Evolutionary conservation across 768 basidiomycete genomes (phyloP), one percentile per base, ranked within the genome.

Genomic region (Favolaschia claudopus): DNA sequence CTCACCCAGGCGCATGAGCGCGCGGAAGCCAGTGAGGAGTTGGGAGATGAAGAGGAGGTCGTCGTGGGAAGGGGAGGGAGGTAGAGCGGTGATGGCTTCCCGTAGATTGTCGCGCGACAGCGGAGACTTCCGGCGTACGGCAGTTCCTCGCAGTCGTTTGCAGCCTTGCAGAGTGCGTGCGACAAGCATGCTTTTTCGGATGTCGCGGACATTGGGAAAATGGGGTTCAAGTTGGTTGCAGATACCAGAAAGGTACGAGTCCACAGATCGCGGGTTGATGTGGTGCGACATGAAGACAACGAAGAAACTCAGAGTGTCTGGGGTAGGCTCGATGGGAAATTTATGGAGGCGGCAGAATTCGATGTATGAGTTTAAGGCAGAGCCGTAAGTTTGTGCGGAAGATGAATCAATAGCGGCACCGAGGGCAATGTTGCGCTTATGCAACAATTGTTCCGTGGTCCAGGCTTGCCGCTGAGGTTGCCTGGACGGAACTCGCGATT

Each of bases 201-300:
- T 31, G 1, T 20, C 10, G 5, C 69, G 69, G 7, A 77, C 71
- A 9, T 3, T 1, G n/a, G 77, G 74, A 57, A 69, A 80, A n/a
- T 65, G 58, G 0, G 63, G 29, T 58, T 79, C 74, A 5, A 79
- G 72, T 34, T 72, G 63, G 10, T 68, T 68, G 42, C 67, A 68
- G 24, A 79, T 77, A 1, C 79, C 76, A 6, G 77, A 78, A 0
- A 80, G 65, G 59, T 80, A 80, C 6, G 62, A 34, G 12, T 57
- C 40, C 13, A 78, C 72, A 0, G 77, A 76, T 1, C 37, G 8
- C 0, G 79, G 77, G 39, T 74, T 60, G 42, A 80, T 76, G 55
- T 72, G 69, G 31, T 64, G 55, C 0, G 58, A 74, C 68, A 72
- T 76, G 63, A 63, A 81, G 8, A 73, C 66, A 9, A 69, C 63